Evolutionary conservation across 345 rosid species (phyloP).

Genomic region (Mangifera indica): DNA sequence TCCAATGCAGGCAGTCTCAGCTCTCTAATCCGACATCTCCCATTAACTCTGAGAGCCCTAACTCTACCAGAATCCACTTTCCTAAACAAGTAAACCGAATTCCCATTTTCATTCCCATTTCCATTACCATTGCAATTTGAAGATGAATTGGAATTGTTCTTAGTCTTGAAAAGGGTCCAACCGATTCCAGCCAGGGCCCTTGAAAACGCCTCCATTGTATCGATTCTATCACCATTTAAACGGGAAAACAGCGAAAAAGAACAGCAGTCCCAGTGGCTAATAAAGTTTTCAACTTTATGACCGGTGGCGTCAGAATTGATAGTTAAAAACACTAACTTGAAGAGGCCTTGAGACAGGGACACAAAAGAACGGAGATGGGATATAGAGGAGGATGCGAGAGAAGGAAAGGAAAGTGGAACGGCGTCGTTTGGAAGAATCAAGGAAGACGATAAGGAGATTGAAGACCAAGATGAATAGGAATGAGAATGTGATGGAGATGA

Average conservation of each 20-base stretch:
- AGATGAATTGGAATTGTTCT: constrained; percentile 25
- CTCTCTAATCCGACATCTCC: constrained; percentile 56
- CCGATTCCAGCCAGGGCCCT: constrained; percentile 59
- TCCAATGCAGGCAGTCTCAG: constrained; percentile 64
- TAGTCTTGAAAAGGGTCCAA: constrained; percentile 65
- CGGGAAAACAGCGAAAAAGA: constrained; percentile 59
- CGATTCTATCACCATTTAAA: constrained; percentile 43
- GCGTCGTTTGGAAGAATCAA: constrained; percentile 53
- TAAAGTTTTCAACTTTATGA: constrained; percentile 9
- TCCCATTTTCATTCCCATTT: background rate
- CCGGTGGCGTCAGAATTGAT: background rate
- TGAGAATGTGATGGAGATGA: constrained; percentile 19
- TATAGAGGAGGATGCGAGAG: constrained; percentile 50
- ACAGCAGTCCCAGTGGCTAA: constrained; percentile 67
- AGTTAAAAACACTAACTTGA: constrained; percentile 53
- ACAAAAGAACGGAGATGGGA: constrained; percentile 63
- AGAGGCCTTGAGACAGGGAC: constrained; percentile 61
- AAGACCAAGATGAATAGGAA: constrained; percentile 23
- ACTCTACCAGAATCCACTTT: constrained; percentile 59
- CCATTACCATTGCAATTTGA: no score
- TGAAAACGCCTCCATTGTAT: constrained; percentile 60
- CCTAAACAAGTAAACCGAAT: constrained; percentile 53
- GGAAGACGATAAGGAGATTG: constrained; percentile 42
- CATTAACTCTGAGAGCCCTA: constrained; percentile 29
- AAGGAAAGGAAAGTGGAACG: constrained; percentile 63